phyloP scores from a whole-genome alignment of 1,284 basidiomycete genomes.

The Ceratobasidium sp. region DNA sequence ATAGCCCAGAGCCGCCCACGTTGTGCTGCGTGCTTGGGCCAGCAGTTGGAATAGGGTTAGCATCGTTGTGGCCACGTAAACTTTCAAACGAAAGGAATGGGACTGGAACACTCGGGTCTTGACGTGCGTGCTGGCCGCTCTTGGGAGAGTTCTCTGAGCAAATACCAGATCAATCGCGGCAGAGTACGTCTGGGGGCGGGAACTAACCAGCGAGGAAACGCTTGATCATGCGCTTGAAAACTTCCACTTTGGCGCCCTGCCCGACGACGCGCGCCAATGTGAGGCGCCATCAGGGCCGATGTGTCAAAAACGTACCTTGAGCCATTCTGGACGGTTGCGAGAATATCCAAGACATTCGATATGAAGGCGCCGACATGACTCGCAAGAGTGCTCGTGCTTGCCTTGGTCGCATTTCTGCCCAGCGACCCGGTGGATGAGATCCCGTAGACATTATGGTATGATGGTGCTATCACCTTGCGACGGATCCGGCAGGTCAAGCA shows the following conservation, averaged over 20 bases:
- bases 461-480: conserved; percentile 33
- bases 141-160: conserved; percentile 40
- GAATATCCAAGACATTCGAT: conserved; percentile 38
- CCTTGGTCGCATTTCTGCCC: conserved; percentile 43
- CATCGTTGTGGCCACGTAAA: conserved; percentile 14
- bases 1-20: conserved; percentile 10
- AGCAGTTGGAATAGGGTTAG: neutral
- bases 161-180: neutral
- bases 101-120: conserved; percentile 37
- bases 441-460: neutral
- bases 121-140: conserved; percentile 33
- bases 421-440: neutral
- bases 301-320: conserved; percentile 22
- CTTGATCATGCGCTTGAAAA: conserved; percentile 40
- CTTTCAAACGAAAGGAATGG: conserved; percentile 40
- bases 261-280: conserved; percentile 22
- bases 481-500: conserved; percentile 38
- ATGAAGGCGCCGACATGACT: conserved; percentile 33
- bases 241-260: conserved; percentile 41
- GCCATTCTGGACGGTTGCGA: conserved; percentile 35
- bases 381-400: conserved; percentile 35
- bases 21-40: conserved; percentile 17
- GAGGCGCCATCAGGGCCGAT: neutral
- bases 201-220: conserved; percentile 42
- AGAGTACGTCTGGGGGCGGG: neutral